Percentiles rank a stretch among this genome's conserved stretches.
These are phyloP conservation scores for Starmerella floris DNA, from an alignment of 805 yeast species.

Conservation along the genomic window DNA sequence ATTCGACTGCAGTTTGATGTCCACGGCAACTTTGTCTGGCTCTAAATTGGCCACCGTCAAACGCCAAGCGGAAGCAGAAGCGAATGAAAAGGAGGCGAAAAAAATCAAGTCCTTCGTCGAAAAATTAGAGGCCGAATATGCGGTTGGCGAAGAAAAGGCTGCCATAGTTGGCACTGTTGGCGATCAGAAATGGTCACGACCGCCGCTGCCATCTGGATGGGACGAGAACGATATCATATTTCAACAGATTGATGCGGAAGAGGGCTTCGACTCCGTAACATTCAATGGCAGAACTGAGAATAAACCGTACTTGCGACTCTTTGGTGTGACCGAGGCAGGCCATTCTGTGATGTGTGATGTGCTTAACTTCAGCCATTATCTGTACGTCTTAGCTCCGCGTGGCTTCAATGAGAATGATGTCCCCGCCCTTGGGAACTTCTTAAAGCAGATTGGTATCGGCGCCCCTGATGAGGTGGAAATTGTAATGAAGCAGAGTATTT, in stretches of 20 bases:
- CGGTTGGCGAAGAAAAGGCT: constrained; percentile 2
- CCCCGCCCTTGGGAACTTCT: constrained; percentile 29
- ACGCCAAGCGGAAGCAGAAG: neutral
- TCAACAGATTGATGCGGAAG: constrained; percentile 94
- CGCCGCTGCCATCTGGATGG: constrained; percentile 37
- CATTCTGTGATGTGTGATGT: constrained; percentile 82
- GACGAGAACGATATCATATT: constrained; percentile 25
- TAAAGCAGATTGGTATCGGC: neutral
- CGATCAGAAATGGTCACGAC: constrained; percentile 43
- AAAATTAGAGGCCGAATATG: constrained; percentile 13
- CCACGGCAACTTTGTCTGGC: neutral
- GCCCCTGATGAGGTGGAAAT: constrained; percentile 38
- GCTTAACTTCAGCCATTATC: constrained; percentile 75
- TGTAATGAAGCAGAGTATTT: constrained; percentile 63
- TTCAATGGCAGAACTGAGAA: neutral
- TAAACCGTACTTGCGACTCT: constrained; percentile 51
- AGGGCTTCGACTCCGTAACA: constrained; percentile 24
- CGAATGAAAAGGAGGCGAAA: constrained; percentile 3
- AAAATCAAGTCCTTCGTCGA: constrained; percentile 9
- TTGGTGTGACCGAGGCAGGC: constrained; percentile 84
- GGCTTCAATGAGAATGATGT: constrained; percentile 52
- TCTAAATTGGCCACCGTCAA: neutral
- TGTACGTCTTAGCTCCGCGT: constrained; percentile 81
- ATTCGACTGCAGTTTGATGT: too few relatives aligned
- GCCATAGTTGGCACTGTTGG: constrained; percentile 11